A percentile compares a stretch with the other conserved stretches of the same genome.
Conservation (phyloP, 768 basidiomycete species). For the Russula lepida region DNA sequence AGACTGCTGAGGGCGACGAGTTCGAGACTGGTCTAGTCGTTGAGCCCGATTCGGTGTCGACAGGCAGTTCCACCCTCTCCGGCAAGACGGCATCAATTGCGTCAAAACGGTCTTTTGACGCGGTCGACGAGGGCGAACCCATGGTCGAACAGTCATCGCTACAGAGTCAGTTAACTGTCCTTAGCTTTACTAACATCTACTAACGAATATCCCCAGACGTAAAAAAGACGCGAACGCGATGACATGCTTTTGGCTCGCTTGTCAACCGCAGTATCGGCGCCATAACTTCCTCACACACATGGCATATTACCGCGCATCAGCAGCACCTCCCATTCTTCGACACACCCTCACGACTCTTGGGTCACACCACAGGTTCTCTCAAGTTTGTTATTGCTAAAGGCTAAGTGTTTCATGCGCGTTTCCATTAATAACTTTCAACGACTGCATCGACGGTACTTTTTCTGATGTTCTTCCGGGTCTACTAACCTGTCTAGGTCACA, state of each 20-base stretch:
- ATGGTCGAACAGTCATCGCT: not conserved
- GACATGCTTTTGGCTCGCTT: not conserved
- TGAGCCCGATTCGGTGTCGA: constrained; percentile 11
- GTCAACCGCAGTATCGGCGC: not conserved
- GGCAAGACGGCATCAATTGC: constrained; percentile 4
- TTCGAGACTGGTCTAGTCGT: constrained; percentile 1
- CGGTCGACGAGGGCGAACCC: constrained; percentile 1
- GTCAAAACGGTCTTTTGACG: constrained; percentile 12
- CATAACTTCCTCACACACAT: not conserved
- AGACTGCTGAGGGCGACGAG: constrained; percentile 5
- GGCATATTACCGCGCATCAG: not conserved
- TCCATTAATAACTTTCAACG: not conserved
- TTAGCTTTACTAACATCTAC: not conserved
- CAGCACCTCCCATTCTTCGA: not conserved
- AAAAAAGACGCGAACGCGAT: constrained; percentile 16
- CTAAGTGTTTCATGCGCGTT: constrained; percentile 15
- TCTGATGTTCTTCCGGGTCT: not conserved
- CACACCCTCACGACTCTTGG: not conserved
- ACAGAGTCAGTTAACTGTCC: constrained; percentile 2
- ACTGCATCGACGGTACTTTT: constrained; percentile 8
- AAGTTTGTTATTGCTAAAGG: constrained; percentile 8
- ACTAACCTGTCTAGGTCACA: constrained; percentile 14
- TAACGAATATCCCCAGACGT: constrained; percentile 1
- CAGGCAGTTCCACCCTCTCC: constrained; percentile 14
- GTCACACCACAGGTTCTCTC: not conserved